These are phyloP conservation scores for Diplodia corticola DNA, from an alignment of 2,329 filamentous ascomycete genomes.

Conservation along the genomic window DNA sequence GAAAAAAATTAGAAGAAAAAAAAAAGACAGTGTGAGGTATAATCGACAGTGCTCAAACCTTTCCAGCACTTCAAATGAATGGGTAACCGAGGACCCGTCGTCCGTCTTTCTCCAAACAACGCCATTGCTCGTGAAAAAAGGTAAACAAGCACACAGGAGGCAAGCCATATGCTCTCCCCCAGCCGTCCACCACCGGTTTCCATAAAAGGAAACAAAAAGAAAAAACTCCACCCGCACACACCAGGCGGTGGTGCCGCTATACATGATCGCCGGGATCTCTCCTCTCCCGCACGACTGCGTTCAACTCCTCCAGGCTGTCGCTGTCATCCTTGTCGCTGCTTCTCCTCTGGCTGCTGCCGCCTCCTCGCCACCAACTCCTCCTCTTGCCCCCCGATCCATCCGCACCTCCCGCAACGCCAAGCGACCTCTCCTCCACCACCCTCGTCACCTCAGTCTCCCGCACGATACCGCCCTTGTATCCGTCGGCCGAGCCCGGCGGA, in stretches of 20 bases:
- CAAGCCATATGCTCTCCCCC: background rate
- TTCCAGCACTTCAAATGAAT: background rate
- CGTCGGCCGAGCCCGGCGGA: background rate
- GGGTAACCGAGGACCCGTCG: background rate
- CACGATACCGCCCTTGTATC: background rate
- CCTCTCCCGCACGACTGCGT: background rate
- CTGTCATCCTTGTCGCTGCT: background rate
- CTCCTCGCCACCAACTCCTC: constrained; percentile 5
- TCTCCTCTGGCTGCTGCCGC: background rate
- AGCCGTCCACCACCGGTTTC: background rate
- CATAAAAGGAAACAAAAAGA: background rate
- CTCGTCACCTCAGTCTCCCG: background rate
- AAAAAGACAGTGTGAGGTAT: background rate
- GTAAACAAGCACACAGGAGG: background rate
- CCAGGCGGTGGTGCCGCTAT: background rate
- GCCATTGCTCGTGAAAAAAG: background rate
- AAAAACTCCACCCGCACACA: background rate
- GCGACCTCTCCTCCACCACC: background rate
- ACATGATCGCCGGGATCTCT: background rate
- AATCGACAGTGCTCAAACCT: constrained; percentile 3
- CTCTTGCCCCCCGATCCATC: background rate
- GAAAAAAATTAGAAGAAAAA: background rate
- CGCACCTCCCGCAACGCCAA: background rate
- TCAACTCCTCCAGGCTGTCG: constrained; percentile 1
- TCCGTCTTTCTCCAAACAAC: background rate